Conservation (phyloP, 2,329 filamentous ascomycete genomes). For the Trichophyton simii region DNA sequence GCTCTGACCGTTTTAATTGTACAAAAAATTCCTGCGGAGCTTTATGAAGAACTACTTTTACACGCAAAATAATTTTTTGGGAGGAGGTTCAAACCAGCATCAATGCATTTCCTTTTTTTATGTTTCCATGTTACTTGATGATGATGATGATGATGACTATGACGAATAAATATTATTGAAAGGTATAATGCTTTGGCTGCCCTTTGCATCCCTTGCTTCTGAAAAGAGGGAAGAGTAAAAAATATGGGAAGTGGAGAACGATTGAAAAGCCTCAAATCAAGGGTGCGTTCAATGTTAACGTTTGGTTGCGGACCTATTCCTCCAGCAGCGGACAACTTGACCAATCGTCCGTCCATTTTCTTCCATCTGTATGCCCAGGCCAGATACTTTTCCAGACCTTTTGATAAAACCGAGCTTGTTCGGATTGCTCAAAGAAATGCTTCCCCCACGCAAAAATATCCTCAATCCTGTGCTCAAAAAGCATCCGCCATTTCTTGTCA, state of each 20-base stretch:
- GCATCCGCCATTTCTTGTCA: neutral
- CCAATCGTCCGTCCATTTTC: neutral
- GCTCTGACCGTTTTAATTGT: slow-evolving; percentile 74
- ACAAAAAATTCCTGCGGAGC: slow-evolving; percentile 75
- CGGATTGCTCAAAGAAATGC: no score
- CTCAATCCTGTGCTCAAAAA: neutral
- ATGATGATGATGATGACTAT: neutral
- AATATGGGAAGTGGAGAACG: neutral
- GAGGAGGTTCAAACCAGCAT: neutral
- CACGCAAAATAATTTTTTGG: slow-evolving; percentile 49
- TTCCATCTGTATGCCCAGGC: neutral
- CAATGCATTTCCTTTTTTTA: neutral
- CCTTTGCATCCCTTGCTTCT: neutral
- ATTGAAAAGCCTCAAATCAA: neutral
- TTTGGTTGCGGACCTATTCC: neutral
- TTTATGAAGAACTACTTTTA: slow-evolving; percentile 78
- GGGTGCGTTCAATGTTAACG: neutral
- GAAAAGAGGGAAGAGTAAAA: neutral
- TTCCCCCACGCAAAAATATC: neutral
- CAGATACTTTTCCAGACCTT: neutral
- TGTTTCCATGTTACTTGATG: neutral
- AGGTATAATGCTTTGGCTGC: neutral
- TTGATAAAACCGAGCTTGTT: no score
- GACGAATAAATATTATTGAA: neutral
- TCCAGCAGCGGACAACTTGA: neutral